phyloP scores from a whole-genome alignment of 345 rosid species.

The Microcos paniculata region DNA sequence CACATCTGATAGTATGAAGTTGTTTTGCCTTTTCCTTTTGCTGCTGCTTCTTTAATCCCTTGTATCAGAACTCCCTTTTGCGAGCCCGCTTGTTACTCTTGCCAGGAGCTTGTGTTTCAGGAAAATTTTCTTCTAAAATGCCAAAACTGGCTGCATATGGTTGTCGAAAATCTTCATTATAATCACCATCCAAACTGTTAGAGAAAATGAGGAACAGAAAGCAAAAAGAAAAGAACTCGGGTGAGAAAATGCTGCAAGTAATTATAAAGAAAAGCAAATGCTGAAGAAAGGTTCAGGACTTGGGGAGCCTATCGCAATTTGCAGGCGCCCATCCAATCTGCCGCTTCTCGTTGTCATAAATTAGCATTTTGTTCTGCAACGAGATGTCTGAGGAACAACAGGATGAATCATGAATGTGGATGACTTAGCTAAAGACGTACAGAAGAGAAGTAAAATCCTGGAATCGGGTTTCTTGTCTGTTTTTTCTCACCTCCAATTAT shows the following conservation, averaged over 20 bases:
- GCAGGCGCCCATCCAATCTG: conserved; percentile 70
- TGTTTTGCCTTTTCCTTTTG: background rate
- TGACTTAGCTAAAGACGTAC: background rate
- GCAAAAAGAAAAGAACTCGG: background rate
- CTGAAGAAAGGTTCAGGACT: conserved; percentile 44
- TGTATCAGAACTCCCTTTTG: background rate
- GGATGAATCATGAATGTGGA: background rate
- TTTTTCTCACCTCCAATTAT: conserved; percentile 64
- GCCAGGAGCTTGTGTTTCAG: conserved; percentile 19
- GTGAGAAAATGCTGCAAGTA: conserved; percentile 26
- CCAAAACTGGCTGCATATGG: conserved; percentile 42
- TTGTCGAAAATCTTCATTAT: conserved; percentile 37
- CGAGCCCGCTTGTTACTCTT: background rate
- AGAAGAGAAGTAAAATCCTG: background rate
- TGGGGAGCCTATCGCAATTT: conserved; percentile 56
- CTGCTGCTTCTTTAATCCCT: no score
- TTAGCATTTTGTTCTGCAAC: conserved; percentile 61
- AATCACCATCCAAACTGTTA: conserved; percentile 49
- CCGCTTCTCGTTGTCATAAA: conserved; percentile 76
- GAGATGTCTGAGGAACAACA: conserved; percentile 42
- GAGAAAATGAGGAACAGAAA: conserved; percentile 23
- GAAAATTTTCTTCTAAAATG: conserved; percentile 29
- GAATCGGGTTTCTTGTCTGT: background rate
- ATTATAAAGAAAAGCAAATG: conserved; percentile 22
- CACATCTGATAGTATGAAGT: background rate